A percentile compares a stretch with the other conserved stretches of the same genome.
Evolutionary conservation across 2,329 filamentous ascomycete species (phyloP).

Genomic region (Aureobasidium sp.): DNA sequence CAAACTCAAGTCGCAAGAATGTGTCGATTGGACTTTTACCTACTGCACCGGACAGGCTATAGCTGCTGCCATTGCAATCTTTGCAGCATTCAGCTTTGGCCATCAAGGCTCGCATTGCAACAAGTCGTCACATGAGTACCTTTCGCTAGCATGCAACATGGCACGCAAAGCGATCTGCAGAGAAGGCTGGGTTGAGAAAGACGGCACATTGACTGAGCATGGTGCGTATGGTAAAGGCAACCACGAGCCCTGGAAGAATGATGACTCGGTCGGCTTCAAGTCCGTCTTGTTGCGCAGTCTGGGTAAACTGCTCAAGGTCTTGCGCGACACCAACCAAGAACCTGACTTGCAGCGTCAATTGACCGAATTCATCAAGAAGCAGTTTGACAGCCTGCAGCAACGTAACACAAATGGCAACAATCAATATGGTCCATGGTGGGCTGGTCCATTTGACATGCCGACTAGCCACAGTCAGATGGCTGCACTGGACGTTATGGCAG

Average conservation of each 20-base stretch:
- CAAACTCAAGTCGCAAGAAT: conserved; percentile 20
- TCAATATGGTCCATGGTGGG: conserved; percentile 29
- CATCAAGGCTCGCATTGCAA: background rate
- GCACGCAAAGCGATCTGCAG: conserved; percentile 21
- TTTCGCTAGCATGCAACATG: conserved; percentile 24
- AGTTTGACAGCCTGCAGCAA: conserved; percentile 21
- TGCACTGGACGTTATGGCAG: conserved; percentile 27
- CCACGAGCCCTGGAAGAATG: conserved; percentile 22
- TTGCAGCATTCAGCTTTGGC: background rate
- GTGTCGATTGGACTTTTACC: conserved; percentile 25
- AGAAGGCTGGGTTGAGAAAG: conserved; percentile 22
- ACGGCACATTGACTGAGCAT: conserved; percentile 23
- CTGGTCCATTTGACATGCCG: conserved; percentile 23
- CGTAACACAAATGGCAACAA: conserved; percentile 24
- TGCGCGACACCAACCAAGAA: conserved; percentile 14
- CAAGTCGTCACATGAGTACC: conserved; percentile 19
- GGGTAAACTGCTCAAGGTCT: conserved; percentile 20
- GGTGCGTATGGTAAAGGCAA: conserved; percentile 23
- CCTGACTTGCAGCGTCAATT: conserved; percentile 14
- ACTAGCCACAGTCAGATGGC: conserved; percentile 27
- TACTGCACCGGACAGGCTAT: conserved; percentile 26
- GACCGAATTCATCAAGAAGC: conserved; percentile 21
- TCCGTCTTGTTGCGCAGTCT: conserved; percentile 23
- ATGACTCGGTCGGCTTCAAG: conserved; percentile 27
- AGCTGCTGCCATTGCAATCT: conserved; percentile 21